Percentiles rank a stretch among this genome's conserved stretches.
phyloP scores from a whole-genome alignment of 345 rosid genomes.

The Linum lewisii region DNA sequence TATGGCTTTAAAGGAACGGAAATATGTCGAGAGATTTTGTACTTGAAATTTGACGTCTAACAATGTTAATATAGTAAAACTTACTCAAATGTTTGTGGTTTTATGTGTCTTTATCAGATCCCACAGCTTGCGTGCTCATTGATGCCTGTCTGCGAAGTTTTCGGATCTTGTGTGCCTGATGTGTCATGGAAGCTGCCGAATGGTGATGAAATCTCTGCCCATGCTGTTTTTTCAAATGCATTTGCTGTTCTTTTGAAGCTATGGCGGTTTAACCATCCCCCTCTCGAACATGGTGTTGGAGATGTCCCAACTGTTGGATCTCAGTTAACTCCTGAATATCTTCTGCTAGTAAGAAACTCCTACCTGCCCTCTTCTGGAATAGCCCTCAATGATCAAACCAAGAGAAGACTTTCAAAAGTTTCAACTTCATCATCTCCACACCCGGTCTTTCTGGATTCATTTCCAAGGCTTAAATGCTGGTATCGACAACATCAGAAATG shows the following conservation, averaged over 20 bases:
- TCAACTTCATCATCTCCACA: conserved; percentile 20
- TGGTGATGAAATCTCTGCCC: conserved; percentile 34
- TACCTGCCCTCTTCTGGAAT: conserved; percentile 23
- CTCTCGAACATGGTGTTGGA: conserved; percentile 29
- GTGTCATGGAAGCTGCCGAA: conserved; percentile 20
- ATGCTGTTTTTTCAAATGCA: conserved; percentile 54
- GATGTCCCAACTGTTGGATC: conserved; percentile 31
- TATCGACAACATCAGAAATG: conserved; percentile 57
- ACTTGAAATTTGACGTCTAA: not conserved
- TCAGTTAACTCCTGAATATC: conserved; percentile 50
- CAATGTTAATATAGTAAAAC: not conserved
- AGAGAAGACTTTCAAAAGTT: conserved; percentile 14
- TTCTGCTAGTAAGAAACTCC: conserved; percentile 39
- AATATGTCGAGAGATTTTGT: too few species aligned
- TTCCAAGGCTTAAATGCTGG: conserved; percentile 58
- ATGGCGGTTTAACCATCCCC: conserved; percentile 64
- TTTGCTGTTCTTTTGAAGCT: conserved; percentile 66
- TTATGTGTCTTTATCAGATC: conserved; percentile 29
- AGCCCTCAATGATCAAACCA: conserved; percentile 20
- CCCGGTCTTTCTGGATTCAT: conserved; percentile 37
- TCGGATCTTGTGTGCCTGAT: conserved; percentile 47
- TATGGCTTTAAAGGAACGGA: not conserved
- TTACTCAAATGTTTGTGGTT: not conserved
- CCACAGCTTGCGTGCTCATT: conserved; percentile 66
- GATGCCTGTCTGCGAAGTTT: conserved; percentile 59